Evolutionary conservation across 495 filamentous ascomycete genomes (phyloP).

Genomic region (Penicillium angulare): DNA sequence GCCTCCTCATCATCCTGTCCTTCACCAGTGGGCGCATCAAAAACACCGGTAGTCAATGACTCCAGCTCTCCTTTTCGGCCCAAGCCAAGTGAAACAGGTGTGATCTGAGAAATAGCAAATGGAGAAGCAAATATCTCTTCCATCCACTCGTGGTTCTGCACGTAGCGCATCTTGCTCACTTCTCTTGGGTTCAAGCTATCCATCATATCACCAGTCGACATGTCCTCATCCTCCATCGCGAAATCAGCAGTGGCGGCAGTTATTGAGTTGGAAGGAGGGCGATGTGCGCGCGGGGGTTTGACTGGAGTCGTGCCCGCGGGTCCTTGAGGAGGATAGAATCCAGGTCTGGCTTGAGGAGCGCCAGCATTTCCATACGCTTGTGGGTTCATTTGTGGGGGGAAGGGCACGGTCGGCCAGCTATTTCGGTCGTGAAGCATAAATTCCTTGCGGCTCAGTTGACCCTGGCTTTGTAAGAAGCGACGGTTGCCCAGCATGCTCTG

Average conservation of each 20-base stretch:
- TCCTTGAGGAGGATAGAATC: slow-evolving; percentile 38
- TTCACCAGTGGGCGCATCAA: slow-evolving; percentile 53
- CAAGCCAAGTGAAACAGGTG: slow-evolving; percentile 81
- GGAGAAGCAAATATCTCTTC: slow-evolving; percentile 92
- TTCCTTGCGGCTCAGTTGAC: slow-evolving; percentile 83
- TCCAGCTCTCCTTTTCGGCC: slow-evolving; percentile 85
- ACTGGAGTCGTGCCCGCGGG: slow-evolving; percentile 20
- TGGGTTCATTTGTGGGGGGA: slow-evolving; percentile 53
- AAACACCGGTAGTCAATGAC: slow-evolving; percentile 75
- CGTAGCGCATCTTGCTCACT: slow-evolving; percentile 78
- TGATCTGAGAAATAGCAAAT: slow-evolving; percentile 76
- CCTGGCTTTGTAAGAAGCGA: slow-evolving; percentile 67
- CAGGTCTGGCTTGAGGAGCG: slow-evolving; percentile 31
- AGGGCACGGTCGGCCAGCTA: slow-evolving; percentile 83
- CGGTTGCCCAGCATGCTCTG: slow-evolving; percentile 63
- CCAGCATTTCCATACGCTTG: slow-evolving; percentile 35
- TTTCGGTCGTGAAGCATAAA: slow-evolving; percentile 87
- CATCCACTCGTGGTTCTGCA: slow-evolving; percentile 98
- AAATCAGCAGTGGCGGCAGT: slow-evolving; percentile 47
- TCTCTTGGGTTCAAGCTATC: slow-evolving; percentile 86
- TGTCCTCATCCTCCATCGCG: slow-evolving; percentile 81
- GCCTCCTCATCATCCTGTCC: slow-evolving; percentile 41
- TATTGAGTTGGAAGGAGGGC: slow-evolving; percentile 35
- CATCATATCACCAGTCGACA: slow-evolving; percentile 78
- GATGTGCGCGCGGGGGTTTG: slow-evolving; percentile 29